Conservation (phyloP, 2,329 filamentous ascomycete genomes). For the Penicillium capsulatum region DNA sequence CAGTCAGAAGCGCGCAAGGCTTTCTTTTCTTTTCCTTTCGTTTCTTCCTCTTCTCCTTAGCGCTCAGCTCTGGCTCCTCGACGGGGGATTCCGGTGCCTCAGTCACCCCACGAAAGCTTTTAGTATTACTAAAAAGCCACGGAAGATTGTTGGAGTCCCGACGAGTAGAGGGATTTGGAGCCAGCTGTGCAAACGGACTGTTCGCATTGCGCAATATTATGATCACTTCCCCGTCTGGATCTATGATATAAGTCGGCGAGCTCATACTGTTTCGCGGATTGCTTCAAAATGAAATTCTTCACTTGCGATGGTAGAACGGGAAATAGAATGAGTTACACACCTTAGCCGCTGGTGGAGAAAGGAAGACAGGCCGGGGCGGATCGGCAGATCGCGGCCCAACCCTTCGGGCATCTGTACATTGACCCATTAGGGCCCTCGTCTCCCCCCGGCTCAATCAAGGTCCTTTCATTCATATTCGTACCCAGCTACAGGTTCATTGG, state of each 20-base stretch:
- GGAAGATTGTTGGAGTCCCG: not conserved
- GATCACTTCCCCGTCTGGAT: slow-evolving; percentile 11
- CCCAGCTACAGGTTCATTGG: too few species aligned
- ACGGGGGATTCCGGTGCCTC: not conserved
- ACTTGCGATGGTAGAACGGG: not conserved
- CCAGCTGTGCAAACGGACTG: slow-evolving; percentile 4
- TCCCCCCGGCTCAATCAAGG: too few species aligned
- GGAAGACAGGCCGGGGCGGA: slow-evolving; percentile 5
- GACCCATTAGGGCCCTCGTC: too few species aligned
- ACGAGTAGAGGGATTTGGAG: not conserved
- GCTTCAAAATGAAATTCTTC: slow-evolving; percentile 2
- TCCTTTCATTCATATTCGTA: too few species aligned
- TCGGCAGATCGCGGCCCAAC: slow-evolving; percentile 3
- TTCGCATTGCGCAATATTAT: slow-evolving; percentile 8
- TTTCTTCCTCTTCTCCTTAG: slow-evolving; percentile 3
- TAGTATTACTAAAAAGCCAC: slow-evolving; percentile 1
- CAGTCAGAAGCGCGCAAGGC: not conserved
- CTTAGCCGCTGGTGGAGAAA: not conserved
- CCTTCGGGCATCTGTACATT: not conserved
- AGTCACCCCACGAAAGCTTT: slow-evolving; percentile 1
- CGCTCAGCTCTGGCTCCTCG: slow-evolving; percentile 1
- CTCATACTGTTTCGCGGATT: slow-evolving; percentile 4
- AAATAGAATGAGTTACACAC: not conserved
- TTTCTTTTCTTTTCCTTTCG: slow-evolving; percentile 4
- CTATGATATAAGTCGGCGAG: slow-evolving; percentile 6